Evolutionary conservation across 129 eudicot species (phyloP).

Genomic region (Pseudognaphalium luteoalbum): DNA sequence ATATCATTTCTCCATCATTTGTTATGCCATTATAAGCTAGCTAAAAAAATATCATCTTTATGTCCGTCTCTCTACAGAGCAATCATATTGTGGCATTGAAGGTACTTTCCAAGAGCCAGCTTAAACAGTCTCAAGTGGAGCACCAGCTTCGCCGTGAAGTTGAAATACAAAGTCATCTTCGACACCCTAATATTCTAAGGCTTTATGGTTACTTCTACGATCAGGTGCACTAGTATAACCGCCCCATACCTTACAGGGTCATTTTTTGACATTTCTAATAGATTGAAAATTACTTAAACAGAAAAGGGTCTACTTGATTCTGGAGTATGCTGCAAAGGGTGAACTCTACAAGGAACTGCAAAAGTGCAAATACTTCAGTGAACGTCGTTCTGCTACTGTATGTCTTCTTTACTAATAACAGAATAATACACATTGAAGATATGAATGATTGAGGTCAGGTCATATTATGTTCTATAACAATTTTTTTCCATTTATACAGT

Average conservation of each 20-base stretch:
- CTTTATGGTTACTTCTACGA: slow-evolving; percentile 88
- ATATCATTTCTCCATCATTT: background rate
- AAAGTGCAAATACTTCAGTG: slow-evolving; percentile 71
- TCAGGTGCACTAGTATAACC: slow-evolving; percentile 40
- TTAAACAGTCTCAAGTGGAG: slow-evolving; percentile 95
- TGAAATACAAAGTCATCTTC: slow-evolving; percentile 91
- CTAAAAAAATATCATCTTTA: background rate
- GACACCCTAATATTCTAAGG: slow-evolving; percentile 76
- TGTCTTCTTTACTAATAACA: slow-evolving; percentile 18
- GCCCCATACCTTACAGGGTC: background rate
- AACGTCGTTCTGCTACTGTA: slow-evolving; percentile 75
- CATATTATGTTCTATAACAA: background rate
- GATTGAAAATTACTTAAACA: slow-evolving; percentile 30
- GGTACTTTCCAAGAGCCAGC: slow-evolving; percentile 86
- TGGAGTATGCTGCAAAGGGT: slow-evolving; percentile 86
- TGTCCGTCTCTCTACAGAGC: slow-evolving; percentile 55
- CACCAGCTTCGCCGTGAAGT: slow-evolving; percentile 98
- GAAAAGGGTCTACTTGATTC: slow-evolving; percentile 81
- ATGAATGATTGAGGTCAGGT: slow-evolving; percentile 1
- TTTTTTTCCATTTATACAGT: slow-evolving; percentile 43
- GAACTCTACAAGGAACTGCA: slow-evolving; percentile 86
- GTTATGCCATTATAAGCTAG: background rate
- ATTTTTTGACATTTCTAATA: slow-evolving; percentile 12
- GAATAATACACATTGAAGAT: background rate
- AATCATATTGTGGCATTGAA: slow-evolving; percentile 90